Evolutionary conservation across 495 filamentous ascomycete genomes (phyloP).

Genomic region (Filosporella fistucella): DNA sequence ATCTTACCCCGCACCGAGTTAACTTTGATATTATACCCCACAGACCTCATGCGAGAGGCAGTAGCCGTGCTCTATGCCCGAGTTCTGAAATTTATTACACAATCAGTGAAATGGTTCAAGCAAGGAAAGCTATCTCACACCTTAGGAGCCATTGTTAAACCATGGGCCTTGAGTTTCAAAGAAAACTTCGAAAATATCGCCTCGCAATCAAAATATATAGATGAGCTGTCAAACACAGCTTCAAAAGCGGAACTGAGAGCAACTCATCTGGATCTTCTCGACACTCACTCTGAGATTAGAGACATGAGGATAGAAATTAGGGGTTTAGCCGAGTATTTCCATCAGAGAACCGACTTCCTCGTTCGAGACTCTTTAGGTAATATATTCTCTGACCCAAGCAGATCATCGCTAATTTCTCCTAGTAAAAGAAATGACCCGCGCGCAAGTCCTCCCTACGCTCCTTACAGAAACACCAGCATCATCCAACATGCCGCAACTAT

Average conservation of each 20-base stretch:
- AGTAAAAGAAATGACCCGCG: too few relatives aligned
- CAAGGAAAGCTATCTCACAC: conserved; percentile 21
- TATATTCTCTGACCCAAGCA: too few relatives aligned
- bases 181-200: conserved; percentile 25
- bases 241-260: conserved; percentile 7
- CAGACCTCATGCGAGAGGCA: conserved; percentile 25
- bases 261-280: neutral
- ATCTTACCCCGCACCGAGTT: conserved; percentile 30
- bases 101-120: conserved; percentile 30
- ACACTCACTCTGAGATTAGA: neutral
- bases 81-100: conserved; percentile 28
- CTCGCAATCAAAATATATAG: conserved; percentile 8
- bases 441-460: too few relatives aligned
- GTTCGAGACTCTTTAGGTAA: too few relatives aligned
- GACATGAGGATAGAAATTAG: neutral
- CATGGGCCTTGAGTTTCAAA: conserved; percentile 22
- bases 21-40: conserved; percentile 28
- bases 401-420: too few relatives aligned
- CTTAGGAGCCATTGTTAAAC: conserved; percentile 19
- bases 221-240: conserved; percentile 1
- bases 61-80: conserved; percentile 28
- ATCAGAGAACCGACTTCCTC: too few relatives aligned
- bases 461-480: too few relatives aligned
- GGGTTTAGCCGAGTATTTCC: too few relatives aligned
- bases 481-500: neutral